A percentile compares a stretch with the other conserved stretches of the same genome.
phyloP scores from a whole-genome alignment of 2,329 filamentous ascomycete species.

The Pezicula neosporulosa region DNA sequence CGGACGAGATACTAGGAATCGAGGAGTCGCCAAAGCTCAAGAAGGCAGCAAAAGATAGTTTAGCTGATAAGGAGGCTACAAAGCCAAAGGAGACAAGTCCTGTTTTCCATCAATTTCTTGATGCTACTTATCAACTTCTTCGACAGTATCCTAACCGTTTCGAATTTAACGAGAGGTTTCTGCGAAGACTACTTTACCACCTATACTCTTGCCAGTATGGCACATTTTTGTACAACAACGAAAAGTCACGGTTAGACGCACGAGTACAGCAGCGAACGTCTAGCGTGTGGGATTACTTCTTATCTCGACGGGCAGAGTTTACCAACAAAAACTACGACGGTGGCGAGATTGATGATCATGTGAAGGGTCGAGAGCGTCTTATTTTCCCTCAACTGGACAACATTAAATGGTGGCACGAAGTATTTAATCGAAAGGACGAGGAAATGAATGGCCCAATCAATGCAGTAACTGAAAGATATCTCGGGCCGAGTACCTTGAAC shows the following conservation, averaged over 20 bases:
- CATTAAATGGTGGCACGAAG: conserved; percentile 90
- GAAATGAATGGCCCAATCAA: conserved; percentile 83
- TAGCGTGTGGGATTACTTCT: conserved; percentile 95
- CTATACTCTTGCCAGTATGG: conserved; percentile 95
- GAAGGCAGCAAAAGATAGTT: conserved; percentile 34
- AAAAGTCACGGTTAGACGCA: conserved; percentile 77
- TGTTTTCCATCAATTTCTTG: conserved; percentile 96
- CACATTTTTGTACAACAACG: conserved; percentile 92
- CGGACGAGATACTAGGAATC: conserved; percentile 40
- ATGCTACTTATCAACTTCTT: conserved; percentile 87
- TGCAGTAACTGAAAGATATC: conserved; percentile 36
- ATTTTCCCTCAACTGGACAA: conserved; percentile 75
- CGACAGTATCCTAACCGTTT: conserved; percentile 85
- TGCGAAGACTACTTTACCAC: conserved; percentile 86
- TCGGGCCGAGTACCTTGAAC: conserved; percentile 3
- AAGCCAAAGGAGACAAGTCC: conserved; percentile 89
- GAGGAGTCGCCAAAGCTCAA: conserved; percentile 29
- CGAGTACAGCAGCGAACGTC: conserved; percentile 68
- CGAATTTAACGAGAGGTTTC: conserved; percentile 93
- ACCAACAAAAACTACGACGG: conserved; percentile 75
- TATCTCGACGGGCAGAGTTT: conserved; percentile 77
- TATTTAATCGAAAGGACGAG: conserved; percentile 80
- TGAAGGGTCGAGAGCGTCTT: conserved; percentile 76
- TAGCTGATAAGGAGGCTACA: conserved; percentile 64
- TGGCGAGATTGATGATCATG: conserved; percentile 68